Conservation (phyloP, 140 eudicot genomes). For the Ambrosia hybrid region DNA sequence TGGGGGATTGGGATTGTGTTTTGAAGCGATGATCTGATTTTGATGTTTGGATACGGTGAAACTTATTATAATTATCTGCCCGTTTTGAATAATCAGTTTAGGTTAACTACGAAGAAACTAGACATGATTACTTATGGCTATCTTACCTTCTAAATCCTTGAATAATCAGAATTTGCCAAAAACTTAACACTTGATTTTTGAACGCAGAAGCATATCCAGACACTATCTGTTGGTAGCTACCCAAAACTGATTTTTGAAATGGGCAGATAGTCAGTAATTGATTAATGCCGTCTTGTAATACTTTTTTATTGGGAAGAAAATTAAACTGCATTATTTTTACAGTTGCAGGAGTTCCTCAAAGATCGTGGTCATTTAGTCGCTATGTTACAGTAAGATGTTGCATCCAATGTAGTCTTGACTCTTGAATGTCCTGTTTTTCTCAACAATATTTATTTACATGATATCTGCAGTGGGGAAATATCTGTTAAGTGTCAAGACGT, state of each 20-base stretch:
- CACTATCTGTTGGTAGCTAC: neutral
- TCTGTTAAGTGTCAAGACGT: slow-evolving; percentile 68
- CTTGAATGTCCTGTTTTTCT: slow-evolving; percentile 2
- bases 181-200: neutral
- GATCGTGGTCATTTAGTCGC: slow-evolving; percentile 15
- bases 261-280: neutral
- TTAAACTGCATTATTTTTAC: neutral
- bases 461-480: slow-evolving; percentile 71
- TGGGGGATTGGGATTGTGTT: neutral
- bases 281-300: neutral
- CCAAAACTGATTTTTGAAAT: neutral
- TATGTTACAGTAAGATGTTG: slow-evolving; percentile 26
- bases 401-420: neutral
- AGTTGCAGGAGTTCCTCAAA: slow-evolving; percentile 23
- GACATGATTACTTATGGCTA: neutral
- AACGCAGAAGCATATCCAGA: neutral
- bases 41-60: neutral
- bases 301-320: neutral
- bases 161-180: no score
- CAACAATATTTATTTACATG: neutral
- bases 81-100: neutral
- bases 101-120: neutral
- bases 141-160: no score
- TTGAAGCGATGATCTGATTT: neutral
- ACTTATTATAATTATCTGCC: neutral